phyloP scores from a whole-genome alignment of 202 grass and related monocot genomes.

The Sporobolus alterniflorus region DNA sequence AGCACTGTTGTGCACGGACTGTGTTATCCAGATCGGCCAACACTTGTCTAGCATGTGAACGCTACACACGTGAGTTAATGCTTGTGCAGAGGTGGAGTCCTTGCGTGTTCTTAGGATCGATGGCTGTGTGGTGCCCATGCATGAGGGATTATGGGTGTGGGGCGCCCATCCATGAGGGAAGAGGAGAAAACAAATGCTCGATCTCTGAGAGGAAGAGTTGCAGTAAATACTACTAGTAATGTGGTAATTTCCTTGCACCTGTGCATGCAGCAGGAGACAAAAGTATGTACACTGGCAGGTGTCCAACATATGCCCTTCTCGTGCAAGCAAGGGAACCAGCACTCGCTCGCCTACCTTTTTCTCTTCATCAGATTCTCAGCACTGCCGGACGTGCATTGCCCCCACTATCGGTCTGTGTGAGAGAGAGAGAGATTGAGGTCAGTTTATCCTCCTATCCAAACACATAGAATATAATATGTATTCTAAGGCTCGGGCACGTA shows the following conservation, averaged over 20 bases:
- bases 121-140: not conserved
- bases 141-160: no score
- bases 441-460: not conserved
- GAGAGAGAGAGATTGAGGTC: conserved; percentile 37
- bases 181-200: conserved; percentile 3
- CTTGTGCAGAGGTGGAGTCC: not conserved
- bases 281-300: conserved; percentile 40
- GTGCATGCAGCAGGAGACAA: conserved; percentile 42
- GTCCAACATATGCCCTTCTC: conserved; percentile 45
- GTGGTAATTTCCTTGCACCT: not conserved
- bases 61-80: not conserved
- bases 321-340: conserved; percentile 55
- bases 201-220: conserved; percentile 18
- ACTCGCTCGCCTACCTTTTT: conserved; percentile 32
- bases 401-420: no score
- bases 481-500: no score
- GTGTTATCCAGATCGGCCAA: not conserved
- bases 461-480: conserved; percentile 47
- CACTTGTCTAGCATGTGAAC: not conserved
- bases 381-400: no score
- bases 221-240: conserved; percentile 31
- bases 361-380: conserved; percentile 28
- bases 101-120: no score
- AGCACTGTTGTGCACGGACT: not conserved
- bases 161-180: no score